Evolutionary conservation across 129 eudicot genomes (phyloP), one percentile per base, ranked within the genome.

Genomic region (Escallonia herrerae): DNA sequence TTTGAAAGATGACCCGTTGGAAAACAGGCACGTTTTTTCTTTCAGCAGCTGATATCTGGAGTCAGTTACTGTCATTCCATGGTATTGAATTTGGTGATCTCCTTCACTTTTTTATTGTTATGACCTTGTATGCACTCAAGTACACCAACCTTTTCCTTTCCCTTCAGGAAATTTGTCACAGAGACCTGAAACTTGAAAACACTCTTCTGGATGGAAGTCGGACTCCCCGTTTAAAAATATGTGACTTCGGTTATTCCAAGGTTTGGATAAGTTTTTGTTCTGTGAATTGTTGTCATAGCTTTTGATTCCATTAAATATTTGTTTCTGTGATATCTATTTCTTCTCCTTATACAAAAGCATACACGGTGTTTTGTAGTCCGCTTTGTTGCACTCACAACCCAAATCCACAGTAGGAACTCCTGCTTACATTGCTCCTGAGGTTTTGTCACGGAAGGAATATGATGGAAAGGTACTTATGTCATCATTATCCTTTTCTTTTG

Each of bases 361-460:
- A 22, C 1, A 22, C 1, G 33, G 33, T 10, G 70, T 49, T 4
- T 15, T 65, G 46, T 76, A 90, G 97, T 90, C 97, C n/a, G 87
- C 79, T 52, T 70, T 90, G 61, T 77, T 86, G 69, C 95, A 90
- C 60, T 86, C 95, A 1, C 87, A 85, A 79, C 95, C 97, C 51
- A 90, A 90, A 63, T 90, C 97, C 15, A 86, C 86, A 53, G 97
- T 90, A 4, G 97, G 97, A 66, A 90, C 97, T 40, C 97, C 97
- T 51, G 97, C 97, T 22, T 86, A 90, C 76, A 90, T 90, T 65
- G 95, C 95, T 50, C 97, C 97, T 1, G 97, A 90, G 77, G 89
- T 90, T 15, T 75, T 90, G 46, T 81, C 97, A 47, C 82, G 82
- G 55, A 81, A 83, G 80, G 91, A 90, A 79, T 90, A 90, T 56